Evolutionary conservation across 2,329 filamentous ascomycete species (phyloP), one percentile per base, ranked within the genome.

Genomic region (Pestalotiopsis sp.): DNA sequence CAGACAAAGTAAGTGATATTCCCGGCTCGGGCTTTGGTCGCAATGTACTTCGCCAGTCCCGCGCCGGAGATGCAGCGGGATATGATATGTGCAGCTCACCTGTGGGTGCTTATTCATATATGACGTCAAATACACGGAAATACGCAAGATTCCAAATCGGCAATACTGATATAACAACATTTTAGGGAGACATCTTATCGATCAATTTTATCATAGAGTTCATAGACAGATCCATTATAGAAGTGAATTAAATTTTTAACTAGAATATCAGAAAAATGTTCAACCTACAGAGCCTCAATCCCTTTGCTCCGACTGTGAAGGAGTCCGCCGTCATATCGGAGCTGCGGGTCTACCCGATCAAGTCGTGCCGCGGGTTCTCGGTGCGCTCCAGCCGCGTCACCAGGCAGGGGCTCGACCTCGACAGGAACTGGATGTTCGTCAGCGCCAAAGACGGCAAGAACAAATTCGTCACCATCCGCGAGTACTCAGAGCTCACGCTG

Each of bases 361-460:
- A 91, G 75, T 91, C 89, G 69, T 91, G 90, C 72, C 87, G 90
- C 60, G 89, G 89, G 11, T 82, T 91, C 72, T 81, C 85, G 55
- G 80, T 91, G 11, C 76, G 83, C 17, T 83, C 81, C 2, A 83
- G 87, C 2, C 81, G 79, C 4, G 80, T 91, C 1, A 81, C 85
- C 41, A 83, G 82, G 60, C 85, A 87, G 3, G 89, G 89, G 0
- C 82, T 91, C 12, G 87, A 89, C 59, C 81, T 91, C 13, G 90
- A 91, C 75, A 82, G 89, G 6, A 85, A 87, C 71, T 91, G 89
- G 89, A 91, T 91, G 89, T 88, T 91, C 77, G 83, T 90, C 62
- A 83, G 86, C 41, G 82, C 84, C 2, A 79, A 83, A 17, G 81
- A 80, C 4, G 79, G 82, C 64, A n/a, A 65, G 3, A 36, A 65